Base-by-base conservation (phyloP, 176 grass and related monocot genomes). In the Oropetium thomaeum region DNA sequence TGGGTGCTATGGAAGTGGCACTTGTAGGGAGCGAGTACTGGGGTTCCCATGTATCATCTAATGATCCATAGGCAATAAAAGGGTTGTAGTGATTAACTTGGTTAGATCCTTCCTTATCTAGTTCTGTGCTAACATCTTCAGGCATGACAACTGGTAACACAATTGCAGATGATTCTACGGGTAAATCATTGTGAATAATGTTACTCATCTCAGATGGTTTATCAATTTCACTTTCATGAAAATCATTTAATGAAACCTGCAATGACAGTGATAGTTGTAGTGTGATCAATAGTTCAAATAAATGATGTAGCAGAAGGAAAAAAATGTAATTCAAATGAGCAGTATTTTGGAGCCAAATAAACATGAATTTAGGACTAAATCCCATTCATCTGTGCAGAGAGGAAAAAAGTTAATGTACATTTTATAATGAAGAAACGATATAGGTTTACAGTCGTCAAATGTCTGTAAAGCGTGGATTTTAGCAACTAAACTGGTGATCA, bases 51-150 rank as follows among this genome's bases (percentile, higher is more conserved):
- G 73, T 79, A 13, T 82, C 73, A 5, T 80, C 81, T 54, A 88
- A 80, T 41, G 81, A 80, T 41, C 81, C 81, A 65, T 84, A 88
- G 47, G 86, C 76, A 45, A 88, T 76, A 58, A 88, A 88, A 6
- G 86, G 86, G 47, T 88, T 88, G 11, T 88, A 88, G 23, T 84
- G 86, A 70, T 48, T 84, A 70, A 17, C 57, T 75, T 79, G 76
- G 32, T 84, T 84, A 10, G 40, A 84, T 76, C 29, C 81, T 80
- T 31, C 54, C 30, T 40, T 70, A 49, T 57, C 47, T 57, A 76
- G 63, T 70, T 59, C 47, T 40, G 48, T 20, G 69, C 55, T 22
- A 12, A n/a, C 29, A 52, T 25, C 76, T 73, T 82, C 82, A 75
- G 69, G 59, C 51, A 75, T 61, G 30, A n/a, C 58, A 23, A 28